These are phyloP conservation scores for Aspergillus eucalypticola DNA, from an alignment of 2,329 filamentous ascomycete genomes.

Conservation along the genomic window DNA sequence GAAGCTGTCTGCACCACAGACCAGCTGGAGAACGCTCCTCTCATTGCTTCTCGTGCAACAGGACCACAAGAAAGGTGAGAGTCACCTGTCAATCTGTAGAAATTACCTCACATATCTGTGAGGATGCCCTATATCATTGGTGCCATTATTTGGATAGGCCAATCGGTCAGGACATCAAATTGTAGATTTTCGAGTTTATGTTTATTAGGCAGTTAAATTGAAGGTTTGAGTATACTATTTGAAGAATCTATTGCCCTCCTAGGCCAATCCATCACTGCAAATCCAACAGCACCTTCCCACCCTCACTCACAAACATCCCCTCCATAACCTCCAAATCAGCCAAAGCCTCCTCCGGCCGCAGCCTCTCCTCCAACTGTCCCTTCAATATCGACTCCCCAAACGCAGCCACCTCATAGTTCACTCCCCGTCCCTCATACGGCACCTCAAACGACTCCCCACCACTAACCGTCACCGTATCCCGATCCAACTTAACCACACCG, in stretches of 20 bases:
- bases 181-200: no score
- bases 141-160: no score
- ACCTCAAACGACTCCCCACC: constrained; percentile 44
- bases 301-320: constrained; percentile 34
- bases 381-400: constrained; percentile 53
- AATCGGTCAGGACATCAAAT: no score
- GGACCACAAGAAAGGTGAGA: no score
- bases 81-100: no score
- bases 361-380: constrained; percentile 44
- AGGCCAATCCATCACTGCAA: constrained; percentile 23
- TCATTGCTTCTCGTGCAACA: no score
- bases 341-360: constrained; percentile 55
- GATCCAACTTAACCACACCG: constrained; percentile 50
- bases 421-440: constrained; percentile 51
- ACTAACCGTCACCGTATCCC: constrained; percentile 39
- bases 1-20: background rate
- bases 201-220: background rate
- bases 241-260: background rate
- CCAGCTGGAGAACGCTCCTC: no score
- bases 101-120: background rate
- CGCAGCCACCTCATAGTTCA: constrained; percentile 54
- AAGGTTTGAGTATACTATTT: background rate
- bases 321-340: constrained; percentile 53
- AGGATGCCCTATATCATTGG: background rate
- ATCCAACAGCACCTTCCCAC: constrained; percentile 26